Conservation (phyloP, 257 asterid genomes). For the Verbena officinalis region DNA sequence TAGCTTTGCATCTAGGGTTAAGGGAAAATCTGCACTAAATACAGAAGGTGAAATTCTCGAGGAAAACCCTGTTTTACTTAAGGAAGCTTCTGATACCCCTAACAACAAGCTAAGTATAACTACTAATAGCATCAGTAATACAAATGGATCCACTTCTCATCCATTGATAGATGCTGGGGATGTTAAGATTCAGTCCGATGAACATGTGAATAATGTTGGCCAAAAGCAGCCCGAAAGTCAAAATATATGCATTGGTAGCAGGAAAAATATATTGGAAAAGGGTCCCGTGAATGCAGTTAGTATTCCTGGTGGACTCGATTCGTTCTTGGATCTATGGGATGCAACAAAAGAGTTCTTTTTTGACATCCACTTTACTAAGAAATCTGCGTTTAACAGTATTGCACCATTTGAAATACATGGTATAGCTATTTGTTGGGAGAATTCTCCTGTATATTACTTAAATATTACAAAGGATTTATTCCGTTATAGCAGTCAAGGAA, state of each 20-base stretch:
- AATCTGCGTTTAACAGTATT: constrained; percentile 58
- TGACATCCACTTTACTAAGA: constrained; percentile 77
- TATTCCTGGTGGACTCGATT: constrained; percentile 79
- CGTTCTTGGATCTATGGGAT: constrained; percentile 78
- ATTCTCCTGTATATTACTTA: constrained; percentile 84
- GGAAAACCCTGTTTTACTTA: constrained; percentile 39
- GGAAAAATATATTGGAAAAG: constrained; percentile 46
- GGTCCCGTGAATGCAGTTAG: constrained; percentile 74
- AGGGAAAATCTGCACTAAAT: constrained; percentile 33
- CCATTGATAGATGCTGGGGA: constrained; percentile 35
- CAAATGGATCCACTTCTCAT: constrained; percentile 34
- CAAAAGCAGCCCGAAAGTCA: constrained; percentile 43
- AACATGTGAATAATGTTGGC: constrained; percentile 33
- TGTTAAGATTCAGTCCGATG: constrained; percentile 33
- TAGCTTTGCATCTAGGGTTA: constrained; percentile 33
- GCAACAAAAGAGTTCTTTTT: constrained; percentile 68
- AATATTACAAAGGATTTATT: constrained; percentile 84
- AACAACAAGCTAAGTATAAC: constrained; percentile 31
- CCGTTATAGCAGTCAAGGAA: constrained; percentile 42
- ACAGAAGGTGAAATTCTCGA: constrained; percentile 28
- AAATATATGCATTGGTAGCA: constrained; percentile 34
- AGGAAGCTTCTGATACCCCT: constrained; percentile 42
- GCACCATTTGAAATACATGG: constrained; percentile 90
- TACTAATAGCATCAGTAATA: constrained; percentile 33
- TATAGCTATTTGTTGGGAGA: constrained; percentile 88